Evolutionary conservation across 306 rosid genomes (phyloP).

Genomic region (Ormosia emarginata): DNA sequence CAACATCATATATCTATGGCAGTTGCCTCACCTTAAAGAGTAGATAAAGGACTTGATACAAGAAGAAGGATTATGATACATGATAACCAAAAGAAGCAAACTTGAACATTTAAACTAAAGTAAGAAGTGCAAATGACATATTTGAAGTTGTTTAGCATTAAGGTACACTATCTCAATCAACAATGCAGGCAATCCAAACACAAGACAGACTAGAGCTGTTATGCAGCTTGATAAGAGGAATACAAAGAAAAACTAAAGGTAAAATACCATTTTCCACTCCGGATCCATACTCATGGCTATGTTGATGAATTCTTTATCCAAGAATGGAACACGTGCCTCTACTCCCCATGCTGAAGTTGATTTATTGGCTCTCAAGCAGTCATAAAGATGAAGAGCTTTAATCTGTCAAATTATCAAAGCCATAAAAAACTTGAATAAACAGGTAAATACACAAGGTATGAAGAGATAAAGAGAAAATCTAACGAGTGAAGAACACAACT

Average conservation of each 20-base stretch:
- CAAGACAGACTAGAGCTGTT: neutral
- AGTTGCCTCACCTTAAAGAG: neutral
- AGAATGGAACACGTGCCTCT: slow-evolving; percentile 98
- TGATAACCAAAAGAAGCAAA: slow-evolving; percentile 16
- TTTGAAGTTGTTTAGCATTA: neutral
- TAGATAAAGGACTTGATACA: neutral
- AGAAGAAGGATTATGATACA: neutral
- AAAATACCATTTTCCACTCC: slow-evolving; percentile 84
- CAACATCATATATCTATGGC: neutral
- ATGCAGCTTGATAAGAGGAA: slow-evolving; percentile 10
- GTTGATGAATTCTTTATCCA: slow-evolving; percentile 78
- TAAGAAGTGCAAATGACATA: neutral
- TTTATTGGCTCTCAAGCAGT: slow-evolving; percentile 94
- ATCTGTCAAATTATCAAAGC: slow-evolving; percentile 50
- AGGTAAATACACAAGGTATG: neutral
- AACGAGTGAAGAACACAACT: neutral
- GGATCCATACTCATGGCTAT: slow-evolving; percentile 86
- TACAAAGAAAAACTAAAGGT: neutral
- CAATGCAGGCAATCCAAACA: slow-evolving; percentile 14
- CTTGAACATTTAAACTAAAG: neutral
- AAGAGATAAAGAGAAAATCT: neutral
- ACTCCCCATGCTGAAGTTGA: slow-evolving; percentile 98
- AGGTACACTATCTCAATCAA: slow-evolving; percentile 3
- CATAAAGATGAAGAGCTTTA: slow-evolving; percentile 93
- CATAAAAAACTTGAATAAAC: slow-evolving; percentile 10